A percentile compares a stretch with the other conserved stretches of the same genome.
Conservation (phyloP, 2,329 filamentous ascomycete species). For the Phoma sp. region DNA sequence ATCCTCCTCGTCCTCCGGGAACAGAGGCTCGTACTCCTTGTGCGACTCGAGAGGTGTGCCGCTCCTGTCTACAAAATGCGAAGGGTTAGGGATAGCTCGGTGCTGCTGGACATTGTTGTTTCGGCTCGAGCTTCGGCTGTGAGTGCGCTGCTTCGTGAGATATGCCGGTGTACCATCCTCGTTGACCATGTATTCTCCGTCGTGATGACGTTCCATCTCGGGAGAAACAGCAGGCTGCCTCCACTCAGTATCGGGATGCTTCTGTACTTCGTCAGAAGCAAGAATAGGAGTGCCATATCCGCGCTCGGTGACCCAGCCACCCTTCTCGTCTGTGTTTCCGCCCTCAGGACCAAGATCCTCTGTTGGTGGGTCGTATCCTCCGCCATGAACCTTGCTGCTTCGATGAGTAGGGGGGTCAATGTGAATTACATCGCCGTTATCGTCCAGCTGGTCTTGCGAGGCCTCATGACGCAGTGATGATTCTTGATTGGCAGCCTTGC, state of each 20-base stretch:
- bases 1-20: conserved; percentile 75
- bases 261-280: conserved; percentile 84
- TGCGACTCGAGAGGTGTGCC: conserved; percentile 83
- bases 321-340: conserved; percentile 55
- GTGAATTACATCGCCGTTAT: conserved; percentile 73
- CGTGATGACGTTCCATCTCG: conserved; percentile 63
- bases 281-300: conserved; percentile 81
- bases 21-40: conserved; percentile 93
- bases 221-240: conserved; percentile 85
- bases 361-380: conserved; percentile 61
- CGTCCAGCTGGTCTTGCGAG: conserved; percentile 53
- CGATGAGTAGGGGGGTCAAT: conserved; percentile 71
- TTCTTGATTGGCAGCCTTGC: conserved; percentile 57
- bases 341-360: conserved; percentile 59
- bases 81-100: conserved; percentile 37
- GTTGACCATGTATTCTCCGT: conserved; percentile 60
- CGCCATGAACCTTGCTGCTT: conserved; percentile 53
- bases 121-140: conserved; percentile 54
- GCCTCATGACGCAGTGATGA: conserved; percentile 61
- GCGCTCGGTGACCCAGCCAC: conserved; percentile 64
- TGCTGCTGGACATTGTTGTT: conserved; percentile 68
- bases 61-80: conserved; percentile 58
- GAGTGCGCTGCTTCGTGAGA: conserved; percentile 61
- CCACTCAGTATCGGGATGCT: conserved; percentile 71
- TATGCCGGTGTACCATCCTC: conserved; percentile 50